Base-by-base conservation (phyloP, 2,329 filamentous ascomycete species). In the Dothistroma septosporum region DNA sequence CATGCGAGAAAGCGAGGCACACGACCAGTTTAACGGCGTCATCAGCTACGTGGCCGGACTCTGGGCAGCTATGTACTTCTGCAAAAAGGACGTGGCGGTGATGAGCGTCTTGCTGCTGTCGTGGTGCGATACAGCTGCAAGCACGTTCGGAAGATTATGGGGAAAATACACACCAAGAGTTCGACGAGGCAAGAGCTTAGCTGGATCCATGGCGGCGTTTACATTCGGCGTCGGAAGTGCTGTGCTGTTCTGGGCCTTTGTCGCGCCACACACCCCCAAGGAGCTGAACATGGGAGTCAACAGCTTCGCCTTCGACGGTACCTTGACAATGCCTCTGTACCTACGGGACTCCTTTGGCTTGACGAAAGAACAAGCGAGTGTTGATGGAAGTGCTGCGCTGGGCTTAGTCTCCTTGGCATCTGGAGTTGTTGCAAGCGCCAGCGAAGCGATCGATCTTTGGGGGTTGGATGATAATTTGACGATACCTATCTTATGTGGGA, bases 391-490 rank as follows among this genome's bases (percentile, higher is more conserved):
- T 1, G 68, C 88, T 62, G 94, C 94, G 1, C 80, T 97, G 37
- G 88, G 86, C 4, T 79, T 91, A 61, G 86, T 97, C 85, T 91
- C 91, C 72, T 66, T 96, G 44, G 91, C 90, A 78, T 92, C 92
- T 7, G 94, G 94, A n/a, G 77, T 97, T 48, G 85, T 93, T 57
- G 94, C 92, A 47, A 91, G 92, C 59, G 87, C 87, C 49, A 97
- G 92, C 71, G 94, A 99, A 77, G 89, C 93, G 16, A 82, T 96
- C 50, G 92, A 99, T 77, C 72, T 97, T 0, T 97, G 92, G 74
- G 91, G 92, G 53, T 92, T 91, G 89, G 94, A 99, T 72, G 94
- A 99, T 77, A 99, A 99, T 76, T 80, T 99, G 69, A 97, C 93
- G 54, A 99, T 99, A 75, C 94, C 94, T 1, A 86, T 96, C 28